Evolutionary conservation across 1,139 yeast species (phyloP), one percentile per base, ranked within the genome.

Genomic region (Yamadazyma taylorii): DNA sequence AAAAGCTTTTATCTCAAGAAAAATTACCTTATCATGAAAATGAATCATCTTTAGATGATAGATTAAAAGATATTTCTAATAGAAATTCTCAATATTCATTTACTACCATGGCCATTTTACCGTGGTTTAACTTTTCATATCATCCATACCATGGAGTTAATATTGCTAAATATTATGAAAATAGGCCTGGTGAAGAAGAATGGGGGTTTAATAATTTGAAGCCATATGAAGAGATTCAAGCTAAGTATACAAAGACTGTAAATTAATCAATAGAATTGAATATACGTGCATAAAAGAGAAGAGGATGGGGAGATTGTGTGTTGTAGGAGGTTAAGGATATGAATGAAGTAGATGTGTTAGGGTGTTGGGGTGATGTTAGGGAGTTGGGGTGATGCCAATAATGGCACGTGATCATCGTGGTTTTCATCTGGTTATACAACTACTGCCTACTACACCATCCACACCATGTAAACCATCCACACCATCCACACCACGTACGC

Each of bases 121-220:
- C 95, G 26, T 83, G 90, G 89, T 85, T 87, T 70, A 87, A 87
- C 64, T 66, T 85, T 47, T 89, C 82, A 35, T 66, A 80, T 56
- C 96, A 87, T 61, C 89, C 87, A 51, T 83, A 81, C 66, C 96
- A 87, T 60, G 95, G 94, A 25, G 81, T 85, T 40, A 84, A 82
- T 56, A 69, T 84, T 41, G 69, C 73, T 49, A 82, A 78, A 58
- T 84, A 84, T 60, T 82, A 82, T 58, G 86, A 79, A 60, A 75
- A 73, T 37, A 71, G 90, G 55, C 69, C 73, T 10, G 78, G 78
- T 32, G 78, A 72, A 55, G 76, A 69, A 53, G 64, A 55, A 23
- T 72, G 78, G 78, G 75, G 75, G 19, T 69, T 71, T 48, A 52
- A 52, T 29, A 52, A 54, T 28, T 47, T 49, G 32, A 67, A 66